Conservation (phyloP, 1,139 yeast species). For the Kurtzmaniella quercitrusa region DNA sequence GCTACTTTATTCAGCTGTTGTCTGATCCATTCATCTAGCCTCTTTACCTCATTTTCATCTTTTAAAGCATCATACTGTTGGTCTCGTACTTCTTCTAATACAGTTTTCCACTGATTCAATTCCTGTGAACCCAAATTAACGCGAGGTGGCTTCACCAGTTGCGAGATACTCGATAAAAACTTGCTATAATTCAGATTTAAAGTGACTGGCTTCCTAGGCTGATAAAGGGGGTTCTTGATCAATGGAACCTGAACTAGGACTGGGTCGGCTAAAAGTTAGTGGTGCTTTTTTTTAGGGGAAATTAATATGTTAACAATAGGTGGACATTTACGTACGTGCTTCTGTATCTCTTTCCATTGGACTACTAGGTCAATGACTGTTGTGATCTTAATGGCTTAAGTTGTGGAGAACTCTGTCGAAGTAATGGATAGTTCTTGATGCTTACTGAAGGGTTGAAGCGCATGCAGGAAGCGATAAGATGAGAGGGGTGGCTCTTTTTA, state of each 20-base stretch:
- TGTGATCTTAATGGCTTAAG: too few species aligned
- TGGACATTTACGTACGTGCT: slow-evolving; percentile 12
- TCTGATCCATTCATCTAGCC: slow-evolving; percentile 32
- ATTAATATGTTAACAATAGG: neutral
- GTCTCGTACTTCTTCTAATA: slow-evolving; percentile 17
- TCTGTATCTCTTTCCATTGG: slow-evolving; percentile 17
- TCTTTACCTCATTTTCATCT: slow-evolving; percentile 13
- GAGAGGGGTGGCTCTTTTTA: too few species aligned
- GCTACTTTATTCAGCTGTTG: slow-evolving; percentile 34
- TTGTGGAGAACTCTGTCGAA: too few species aligned
- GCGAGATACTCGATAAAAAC: slow-evolving; percentile 30
- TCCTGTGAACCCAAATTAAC: slow-evolving; percentile 25
- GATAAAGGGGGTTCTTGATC: slow-evolving; percentile 49
- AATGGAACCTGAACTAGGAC: slow-evolving; percentile 54
- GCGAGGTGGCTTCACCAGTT: slow-evolving; percentile 38
- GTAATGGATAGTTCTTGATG: too few species aligned
- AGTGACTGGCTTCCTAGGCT: slow-evolving; percentile 56
- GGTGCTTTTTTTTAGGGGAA: too few species aligned
- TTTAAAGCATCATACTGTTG: slow-evolving; percentile 8
- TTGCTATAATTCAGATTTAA: slow-evolving; percentile 49
- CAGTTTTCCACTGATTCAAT: slow-evolving; percentile 26
- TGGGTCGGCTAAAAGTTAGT: slow-evolving; percentile 39
- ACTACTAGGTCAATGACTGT: too few species aligned
- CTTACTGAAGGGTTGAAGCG: too few species aligned
- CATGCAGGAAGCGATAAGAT: too few species aligned